Evolutionary conservation across 2,329 filamentous ascomycete genomes (phyloP), one percentile per base, ranked within the genome.

Genomic region (Fusarium paranaense): DNA sequence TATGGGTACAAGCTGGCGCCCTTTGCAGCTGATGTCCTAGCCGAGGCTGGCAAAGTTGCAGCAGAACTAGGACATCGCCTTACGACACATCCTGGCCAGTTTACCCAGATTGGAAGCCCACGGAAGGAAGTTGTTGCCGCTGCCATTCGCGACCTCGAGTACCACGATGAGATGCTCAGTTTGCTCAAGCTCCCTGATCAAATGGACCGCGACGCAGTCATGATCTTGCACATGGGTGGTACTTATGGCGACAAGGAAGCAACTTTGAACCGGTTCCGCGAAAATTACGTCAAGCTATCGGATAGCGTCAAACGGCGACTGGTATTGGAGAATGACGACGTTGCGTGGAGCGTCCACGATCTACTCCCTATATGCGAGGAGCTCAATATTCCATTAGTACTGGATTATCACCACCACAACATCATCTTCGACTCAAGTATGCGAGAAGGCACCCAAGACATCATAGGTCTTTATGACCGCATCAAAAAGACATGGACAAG

Each of bases 391-490:
- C 96, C 96, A 0, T 83, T 98, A 0, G 95, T 98, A 1, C 90
- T 98, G 13, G 96, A 98, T 81, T 98, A 90, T 76, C 96, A 98
- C 79, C 96, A 98, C 77, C 94, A 98, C 86, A 98, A 98, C 81
- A 98, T 98, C 76, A 85, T 97, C 10, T 97, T 97, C 78, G 94
- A 97, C 80, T 79, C 88, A 0, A 86, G 86, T 7, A 83, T 97
- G 2, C 91, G 95, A 3, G 95, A 98, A 83, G 95, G 95, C 1
- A 98, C 95, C 0, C 86, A 90, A 22, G 95, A 97, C 76, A 95
- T 98, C 72, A 91, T 93, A 58, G 78, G 81, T 0, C 84, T 98
- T 0, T 97, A 90, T 70, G 91, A 92, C 0, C 91, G 93, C 6
- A 98, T 98, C 78, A 88, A 89, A 50, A 91, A 92, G 4, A 98